phyloP scores from a whole-genome alignment of 768 basidiomycete genomes.

The Hypholoma fasciculare region DNA sequence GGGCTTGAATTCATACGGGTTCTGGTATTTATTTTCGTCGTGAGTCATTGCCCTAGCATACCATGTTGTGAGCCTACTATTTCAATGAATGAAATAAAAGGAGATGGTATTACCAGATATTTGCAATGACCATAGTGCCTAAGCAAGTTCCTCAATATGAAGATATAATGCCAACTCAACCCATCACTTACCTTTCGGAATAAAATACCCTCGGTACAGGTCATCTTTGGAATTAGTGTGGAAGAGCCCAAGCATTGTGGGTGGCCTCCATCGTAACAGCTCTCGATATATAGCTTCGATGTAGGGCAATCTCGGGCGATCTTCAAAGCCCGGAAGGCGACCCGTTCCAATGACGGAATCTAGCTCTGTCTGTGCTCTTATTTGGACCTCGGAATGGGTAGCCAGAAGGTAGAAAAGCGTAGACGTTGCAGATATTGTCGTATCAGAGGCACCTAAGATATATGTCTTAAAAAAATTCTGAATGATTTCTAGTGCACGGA shows the following conservation, averaged over 20 bases:
- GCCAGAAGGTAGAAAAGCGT: conserved; percentile 30
- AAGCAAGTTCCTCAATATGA: background rate
- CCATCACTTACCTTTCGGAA: conserved; percentile 22
- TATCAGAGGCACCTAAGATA: conserved; percentile 9
- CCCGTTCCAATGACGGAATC: conserved; percentile 28
- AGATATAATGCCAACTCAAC: background rate
- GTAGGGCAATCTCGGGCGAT: conserved; percentile 30
- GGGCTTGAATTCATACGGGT: conserved; percentile 33
- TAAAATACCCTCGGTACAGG: conserved; percentile 26
- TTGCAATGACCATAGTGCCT: conserved; percentile 18
- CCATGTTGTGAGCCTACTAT: too few species aligned
- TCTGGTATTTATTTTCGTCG: conserved; percentile 30
- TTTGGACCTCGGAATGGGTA: conserved; percentile 28
- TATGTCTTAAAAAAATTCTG: background rate
- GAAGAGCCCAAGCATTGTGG: conserved; percentile 22
- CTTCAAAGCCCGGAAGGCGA: conserved; percentile 26
- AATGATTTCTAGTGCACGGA: background rate
- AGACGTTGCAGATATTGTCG: conserved; percentile 8
- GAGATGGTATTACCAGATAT: conserved; percentile 3
- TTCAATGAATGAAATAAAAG: background rate
- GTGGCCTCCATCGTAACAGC: conserved; percentile 28
- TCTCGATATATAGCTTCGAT: conserved; percentile 35
- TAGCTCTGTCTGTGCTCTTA: conserved; percentile 33
- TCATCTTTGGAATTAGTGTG: conserved; percentile 27
- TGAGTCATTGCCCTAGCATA: conserved; percentile 27